Conservation (phyloP, 2,329 filamentous ascomycete species). For the Pseudocercospora fuligena region DNA sequence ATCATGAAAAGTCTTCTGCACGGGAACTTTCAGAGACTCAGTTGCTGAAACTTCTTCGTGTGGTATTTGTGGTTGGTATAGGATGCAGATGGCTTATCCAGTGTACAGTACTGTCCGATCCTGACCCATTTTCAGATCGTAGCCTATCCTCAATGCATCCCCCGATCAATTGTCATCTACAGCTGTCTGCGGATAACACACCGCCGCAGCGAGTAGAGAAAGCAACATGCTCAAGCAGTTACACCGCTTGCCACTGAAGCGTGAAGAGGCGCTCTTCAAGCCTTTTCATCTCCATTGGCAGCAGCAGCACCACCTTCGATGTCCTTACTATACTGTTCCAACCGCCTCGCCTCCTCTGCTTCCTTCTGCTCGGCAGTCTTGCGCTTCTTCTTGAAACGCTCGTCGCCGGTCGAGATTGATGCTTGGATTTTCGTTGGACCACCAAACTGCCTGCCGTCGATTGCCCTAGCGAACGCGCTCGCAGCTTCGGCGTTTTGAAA, state of each 20-base stretch:
- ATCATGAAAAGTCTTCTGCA: too few relatives aligned
- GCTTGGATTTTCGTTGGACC: conserved; percentile 65
- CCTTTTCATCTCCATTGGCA: conserved; percentile 1
- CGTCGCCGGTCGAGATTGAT: conserved; percentile 56
- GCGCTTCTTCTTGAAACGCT: conserved; percentile 71
- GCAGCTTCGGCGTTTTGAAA: conserved; percentile 76
- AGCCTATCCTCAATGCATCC: neutral
- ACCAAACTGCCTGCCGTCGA: conserved; percentile 81
- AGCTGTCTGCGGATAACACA: neutral
- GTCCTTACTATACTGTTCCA: conserved; percentile 34
- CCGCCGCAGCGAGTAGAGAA: neutral
- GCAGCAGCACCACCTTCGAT: conserved; percentile 27
- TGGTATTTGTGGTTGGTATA: neutral
- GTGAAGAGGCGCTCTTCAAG: conserved; percentile 2
- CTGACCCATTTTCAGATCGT: neutral
- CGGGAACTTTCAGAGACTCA: neutral
- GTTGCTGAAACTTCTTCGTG: neutral
- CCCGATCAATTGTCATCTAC: neutral
- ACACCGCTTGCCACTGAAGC: neutral
- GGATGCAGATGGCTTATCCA: conserved; percentile 10
- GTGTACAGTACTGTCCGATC: conserved; percentile 5
- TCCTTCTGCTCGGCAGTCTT: conserved; percentile 40
- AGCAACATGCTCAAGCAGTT: neutral
- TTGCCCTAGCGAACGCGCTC: conserved; percentile 67
- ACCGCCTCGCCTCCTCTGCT: conserved; percentile 28